A percentile compares a stretch with the other conserved stretches of the same genome.
phyloP scores from a whole-genome alignment of 2,329 filamentous ascomycete genomes.

The Claviceps arundinis region DNA sequence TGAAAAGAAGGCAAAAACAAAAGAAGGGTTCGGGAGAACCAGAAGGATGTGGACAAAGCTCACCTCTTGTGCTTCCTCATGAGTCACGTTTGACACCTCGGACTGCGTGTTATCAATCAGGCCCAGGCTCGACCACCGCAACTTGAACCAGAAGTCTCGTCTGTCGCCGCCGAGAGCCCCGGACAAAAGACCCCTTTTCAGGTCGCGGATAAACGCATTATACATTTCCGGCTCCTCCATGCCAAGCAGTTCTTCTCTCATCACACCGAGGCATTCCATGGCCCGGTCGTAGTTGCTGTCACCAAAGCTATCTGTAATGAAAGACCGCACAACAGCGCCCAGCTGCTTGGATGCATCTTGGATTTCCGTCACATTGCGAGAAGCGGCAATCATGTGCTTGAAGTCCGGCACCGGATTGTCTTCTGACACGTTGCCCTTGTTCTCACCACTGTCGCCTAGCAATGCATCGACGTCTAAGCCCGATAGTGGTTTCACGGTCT shows the following conservation, averaged over 20 bases:
- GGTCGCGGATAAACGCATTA: conserved; percentile 55
- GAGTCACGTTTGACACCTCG: conserved; percentile 51
- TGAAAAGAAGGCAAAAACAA: not conserved
- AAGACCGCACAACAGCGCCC: conserved; percentile 51
- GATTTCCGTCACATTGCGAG: conserved; percentile 48
- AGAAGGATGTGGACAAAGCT: conserved; percentile 7
- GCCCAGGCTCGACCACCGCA: conserved; percentile 55
- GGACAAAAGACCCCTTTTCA: conserved; percentile 60
- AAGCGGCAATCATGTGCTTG: conserved; percentile 58
- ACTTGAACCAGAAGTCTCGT: conserved; percentile 67
- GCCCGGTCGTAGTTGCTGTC: conserved; percentile 62
- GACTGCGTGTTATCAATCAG: conserved; percentile 54
- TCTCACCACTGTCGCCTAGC: conserved; percentile 41
- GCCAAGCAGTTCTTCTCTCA: conserved; percentile 64
- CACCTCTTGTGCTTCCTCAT: conserved; percentile 57
- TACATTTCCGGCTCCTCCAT: conserved; percentile 65
- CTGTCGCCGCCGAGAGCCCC: conserved; percentile 64
- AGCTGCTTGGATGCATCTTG: conserved; percentile 62
- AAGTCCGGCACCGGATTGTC: conserved; percentile 83
- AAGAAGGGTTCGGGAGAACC: too few species aligned
- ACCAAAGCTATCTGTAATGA: conserved; percentile 62
- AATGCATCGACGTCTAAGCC: conserved; percentile 78
- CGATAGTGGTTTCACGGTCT: conserved; percentile 70
- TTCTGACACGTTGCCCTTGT: conserved; percentile 31
- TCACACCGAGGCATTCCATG: conserved; percentile 60